Evolutionary conservation across 495 filamentous ascomycete genomes (phyloP).

Genomic region (Penicillium simplicissimum): DNA sequence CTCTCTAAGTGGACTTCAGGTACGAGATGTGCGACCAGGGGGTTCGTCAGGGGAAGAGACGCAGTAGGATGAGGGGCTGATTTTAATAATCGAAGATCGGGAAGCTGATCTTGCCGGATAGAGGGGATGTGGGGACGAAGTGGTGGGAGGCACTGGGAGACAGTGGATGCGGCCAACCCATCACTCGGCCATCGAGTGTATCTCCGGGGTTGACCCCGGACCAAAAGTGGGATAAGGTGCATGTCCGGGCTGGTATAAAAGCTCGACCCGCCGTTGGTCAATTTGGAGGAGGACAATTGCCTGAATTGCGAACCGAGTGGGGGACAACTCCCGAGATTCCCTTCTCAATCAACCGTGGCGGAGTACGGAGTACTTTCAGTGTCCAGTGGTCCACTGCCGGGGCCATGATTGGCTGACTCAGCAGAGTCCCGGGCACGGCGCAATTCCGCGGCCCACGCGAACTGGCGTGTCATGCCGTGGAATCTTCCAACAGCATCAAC

Average conservation of each 20-base stretch:
- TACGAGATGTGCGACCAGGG: background rate
- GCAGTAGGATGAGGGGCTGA: slow-evolving; percentile 12
- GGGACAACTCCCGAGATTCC: slow-evolving; percentile 9
- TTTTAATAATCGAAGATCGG: slow-evolving; percentile 9
- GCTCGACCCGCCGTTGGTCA: background rate
- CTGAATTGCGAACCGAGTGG: slow-evolving; percentile 18
- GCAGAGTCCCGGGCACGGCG: background rate
- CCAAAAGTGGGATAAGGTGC: background rate
- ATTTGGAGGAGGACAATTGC: slow-evolving; percentile 1
- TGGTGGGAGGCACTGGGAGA: background rate
- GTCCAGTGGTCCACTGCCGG: too few species aligned
- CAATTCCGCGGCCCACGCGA: slow-evolving; percentile 1
- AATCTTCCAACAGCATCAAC: too few species aligned
- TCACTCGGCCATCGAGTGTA: slow-evolving; percentile 1
- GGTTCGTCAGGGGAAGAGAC: slow-evolving; percentile 8
- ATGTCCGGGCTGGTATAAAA: background rate
- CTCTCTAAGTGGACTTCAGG: background rate
- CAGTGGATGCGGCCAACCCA: background rate
- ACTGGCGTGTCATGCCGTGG: too few species aligned
- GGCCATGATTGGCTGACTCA: background rate
- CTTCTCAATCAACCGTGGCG: background rate
- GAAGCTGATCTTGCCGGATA: slow-evolving; percentile 19
- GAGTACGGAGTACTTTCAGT: too few species aligned
- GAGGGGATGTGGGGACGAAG: slow-evolving; percentile 13
- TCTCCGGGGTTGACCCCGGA: slow-evolving; percentile 7